Percentiles rank a stretch among this genome's conserved stretches.
Conservation (phyloP, 331 rosid genomes). For the Saraca asoca region DNA sequence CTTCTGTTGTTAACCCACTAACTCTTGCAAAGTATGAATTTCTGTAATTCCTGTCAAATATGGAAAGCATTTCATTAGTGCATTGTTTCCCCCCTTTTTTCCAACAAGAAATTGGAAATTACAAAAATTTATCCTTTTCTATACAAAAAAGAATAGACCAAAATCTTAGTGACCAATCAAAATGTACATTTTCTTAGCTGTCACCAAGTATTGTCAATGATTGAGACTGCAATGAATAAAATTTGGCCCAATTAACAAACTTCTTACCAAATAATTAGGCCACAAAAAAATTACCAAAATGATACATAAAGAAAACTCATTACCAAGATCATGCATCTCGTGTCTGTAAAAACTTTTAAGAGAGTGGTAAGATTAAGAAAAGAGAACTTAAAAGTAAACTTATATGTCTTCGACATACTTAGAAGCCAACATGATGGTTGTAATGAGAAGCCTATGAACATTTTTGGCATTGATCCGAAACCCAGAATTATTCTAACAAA, state of each 20-base stretch:
- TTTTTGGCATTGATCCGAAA: constrained; percentile 63
- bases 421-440: constrained; percentile 89
- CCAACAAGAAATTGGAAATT: constrained; percentile 3
- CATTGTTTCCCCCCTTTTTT: constrained; percentile 6
- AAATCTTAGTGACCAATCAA: constrained; percentile 29
- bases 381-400: constrained; percentile 36
- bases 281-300: not conserved
- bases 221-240: constrained; percentile 26
- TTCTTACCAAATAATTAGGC: constrained; percentile 15
- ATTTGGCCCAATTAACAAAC: constrained; percentile 31
- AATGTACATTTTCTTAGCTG: constrained; percentile 24
- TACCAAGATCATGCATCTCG: not conserved
- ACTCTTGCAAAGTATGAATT: constrained; percentile 91
- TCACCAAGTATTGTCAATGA: constrained; percentile 29
- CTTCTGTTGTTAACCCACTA: constrained; percentile 73
- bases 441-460: constrained; percentile 82
- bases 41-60: constrained; percentile 69
- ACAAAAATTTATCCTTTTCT: not conserved
- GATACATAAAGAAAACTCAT: not conserved
- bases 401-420: constrained; percentile 86
- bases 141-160: constrained; percentile 30
- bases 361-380: no score
- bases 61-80: constrained; percentile 8
- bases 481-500: constrained; percentile 64
- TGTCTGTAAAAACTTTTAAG: no score